Evolutionary conservation across 306 rosid genomes (phyloP), one percentile per base, ranked within the genome.

Genomic region (Erythrophleum fordii): DNA sequence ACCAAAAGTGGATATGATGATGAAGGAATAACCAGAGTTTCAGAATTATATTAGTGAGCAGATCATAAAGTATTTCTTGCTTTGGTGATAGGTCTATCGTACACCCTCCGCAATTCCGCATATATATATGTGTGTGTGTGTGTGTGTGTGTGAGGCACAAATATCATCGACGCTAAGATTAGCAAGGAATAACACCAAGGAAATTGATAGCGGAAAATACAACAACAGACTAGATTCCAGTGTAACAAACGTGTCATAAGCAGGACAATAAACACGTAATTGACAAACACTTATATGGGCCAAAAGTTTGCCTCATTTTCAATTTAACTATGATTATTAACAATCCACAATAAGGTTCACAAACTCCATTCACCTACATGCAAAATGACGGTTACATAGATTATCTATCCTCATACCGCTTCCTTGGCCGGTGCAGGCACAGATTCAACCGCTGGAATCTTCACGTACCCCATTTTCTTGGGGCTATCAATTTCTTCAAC

Each of bases 401-500:
- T 7, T 18, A 16, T 26, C n/a, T 5, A 76, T 23, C 62, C 37
- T 81, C 69, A 80, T 35, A 79, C 91, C 82, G 70, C 61, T 60
- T 75, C 82, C 84, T 86, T 84, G n/a, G 65, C 83, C 75, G 77
- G 80, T 20, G 85, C 76, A 11, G 81, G 69, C 5, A 67, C 80
- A 37, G 82, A 80, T 6, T 83, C 86, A 0, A 77, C 73, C 2
- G 85, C 77, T 3, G 94, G 90, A 81, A 95, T 86, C 90, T 85
- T 93, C 59, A 83, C 85, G 69, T 93, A 93, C 1, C 93, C 99
- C 65, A 83, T 14, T 78, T 93, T 90, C 92, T 90, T 95, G 5
- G 91, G 83, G 82, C 81, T 88, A 0, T 82, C 85, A 28, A 75
- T 42, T 77, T 84, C 83, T 3, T 64, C 72, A 4, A 44, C 80